phyloP scores from a whole-genome alignment of 495 filamentous ascomycete genomes.

The Daldinia caldariorum region DNA sequence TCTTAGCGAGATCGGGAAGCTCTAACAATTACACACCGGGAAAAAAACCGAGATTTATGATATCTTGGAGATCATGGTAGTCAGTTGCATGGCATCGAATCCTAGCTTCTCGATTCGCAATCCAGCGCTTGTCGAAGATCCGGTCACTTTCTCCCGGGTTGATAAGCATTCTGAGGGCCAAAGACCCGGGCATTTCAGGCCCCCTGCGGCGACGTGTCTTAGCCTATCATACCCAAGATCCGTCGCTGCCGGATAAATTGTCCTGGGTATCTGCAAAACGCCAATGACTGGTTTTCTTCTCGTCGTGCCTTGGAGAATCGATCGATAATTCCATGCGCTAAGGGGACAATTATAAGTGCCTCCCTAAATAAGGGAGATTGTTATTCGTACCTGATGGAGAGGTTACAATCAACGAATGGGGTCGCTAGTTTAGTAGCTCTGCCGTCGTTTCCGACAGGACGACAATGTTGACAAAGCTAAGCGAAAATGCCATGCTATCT shows the following conservation, averaged over 20 bases:
- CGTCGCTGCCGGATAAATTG: constrained; percentile 37
- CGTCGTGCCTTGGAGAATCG: constrained; percentile 7
- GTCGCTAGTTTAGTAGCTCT: constrained; percentile 20
- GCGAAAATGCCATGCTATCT: constrained; percentile 18
- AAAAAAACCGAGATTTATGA: constrained; percentile 25
- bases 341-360: background rate
- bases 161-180: constrained; percentile 38
- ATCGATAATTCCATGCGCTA: constrained; percentile 9
- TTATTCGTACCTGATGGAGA: constrained; percentile 10
- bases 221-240: constrained; percentile 30
- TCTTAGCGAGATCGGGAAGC: constrained; percentile 38
- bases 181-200: constrained; percentile 29
- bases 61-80: constrained; percentile 3
- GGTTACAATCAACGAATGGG: constrained; percentile 28
- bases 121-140: constrained; percentile 37
- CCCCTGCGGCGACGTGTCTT: constrained; percentile 30
- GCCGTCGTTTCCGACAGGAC: constrained; percentile 9
- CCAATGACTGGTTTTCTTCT: constrained; percentile 4
- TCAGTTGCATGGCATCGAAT: constrained; percentile 27
- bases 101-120: constrained; percentile 32
- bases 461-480: constrained; percentile 5
- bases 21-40: constrained; percentile 20
- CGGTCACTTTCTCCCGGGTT: constrained; percentile 23
- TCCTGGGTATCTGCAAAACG: constrained; percentile 22
- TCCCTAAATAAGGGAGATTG: constrained; percentile 16